These are phyloP conservation scores for Amesomyces nigricolor DNA, from an alignment of 2,329 filamentous ascomycete genomes.

Conservation along the genomic window DNA sequence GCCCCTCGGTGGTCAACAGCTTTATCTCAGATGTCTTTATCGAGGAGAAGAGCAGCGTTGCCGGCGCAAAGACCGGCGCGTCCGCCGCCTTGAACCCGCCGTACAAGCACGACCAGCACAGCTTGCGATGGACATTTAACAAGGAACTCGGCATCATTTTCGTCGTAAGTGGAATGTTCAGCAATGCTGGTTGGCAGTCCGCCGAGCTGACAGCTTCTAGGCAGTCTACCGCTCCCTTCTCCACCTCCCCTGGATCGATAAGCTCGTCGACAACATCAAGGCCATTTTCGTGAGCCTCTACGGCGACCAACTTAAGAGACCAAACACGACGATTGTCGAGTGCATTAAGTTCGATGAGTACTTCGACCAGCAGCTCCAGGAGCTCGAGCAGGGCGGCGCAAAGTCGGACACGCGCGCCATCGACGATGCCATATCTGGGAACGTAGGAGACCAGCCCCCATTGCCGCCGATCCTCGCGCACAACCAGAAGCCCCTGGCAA, in stretches of 20 bases:
- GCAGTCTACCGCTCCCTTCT: constrained; percentile 95
- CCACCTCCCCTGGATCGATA: constrained; percentile 94
- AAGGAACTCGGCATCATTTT: constrained; percentile 96
- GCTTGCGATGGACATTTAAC: constrained; percentile 83
- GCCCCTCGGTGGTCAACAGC: constrained; percentile 79
- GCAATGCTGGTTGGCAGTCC: not conserved
- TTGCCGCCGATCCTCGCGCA: constrained; percentile 39
- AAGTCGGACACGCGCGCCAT: constrained; percentile 28
- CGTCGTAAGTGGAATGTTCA: constrained; percentile 58
- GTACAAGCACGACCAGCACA: constrained; percentile 90
- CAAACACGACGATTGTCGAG: constrained; percentile 70
- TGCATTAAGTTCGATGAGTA: constrained; percentile 82
- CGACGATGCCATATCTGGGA: constrained; percentile 33
- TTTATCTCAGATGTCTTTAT: constrained; percentile 97
- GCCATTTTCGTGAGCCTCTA: constrained; percentile 90
- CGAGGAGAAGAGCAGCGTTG: constrained; percentile 72
- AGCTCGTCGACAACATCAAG: constrained; percentile 89
- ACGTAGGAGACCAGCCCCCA: constrained; percentile 36
- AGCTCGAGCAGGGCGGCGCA: constrained; percentile 60
- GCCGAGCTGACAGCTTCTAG: constrained; percentile 40
- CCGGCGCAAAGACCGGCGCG: constrained; percentile 52
- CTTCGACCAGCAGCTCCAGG: constrained; percentile 86
- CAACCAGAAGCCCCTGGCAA: constrained; percentile 32
- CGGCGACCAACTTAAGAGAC: constrained; percentile 75
- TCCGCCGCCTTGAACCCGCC: constrained; percentile 61